Percentiles rank a stretch among this genome's conserved stretches.
Conservation (phyloP, 2,329 filamentous ascomycete genomes). For the Colletotrichum melonis region DNA sequence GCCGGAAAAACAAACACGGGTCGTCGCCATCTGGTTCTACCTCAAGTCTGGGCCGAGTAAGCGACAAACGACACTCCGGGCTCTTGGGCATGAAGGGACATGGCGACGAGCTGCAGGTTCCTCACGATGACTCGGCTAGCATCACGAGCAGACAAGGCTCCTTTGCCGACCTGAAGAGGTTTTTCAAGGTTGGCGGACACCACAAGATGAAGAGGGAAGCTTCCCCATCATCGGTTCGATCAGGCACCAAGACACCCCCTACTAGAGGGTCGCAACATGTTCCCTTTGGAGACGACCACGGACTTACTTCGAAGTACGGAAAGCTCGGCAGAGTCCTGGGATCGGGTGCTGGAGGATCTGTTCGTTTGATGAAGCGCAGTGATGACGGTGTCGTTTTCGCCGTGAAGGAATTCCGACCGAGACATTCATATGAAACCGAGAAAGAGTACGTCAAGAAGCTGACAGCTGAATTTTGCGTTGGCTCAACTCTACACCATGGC, state of each 20-base stretch:
- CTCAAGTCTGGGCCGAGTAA: constrained; percentile 58
- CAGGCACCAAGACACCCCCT: constrained; percentile 60
- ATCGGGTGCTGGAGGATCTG: constrained; percentile 93
- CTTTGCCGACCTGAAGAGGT: constrained; percentile 96
- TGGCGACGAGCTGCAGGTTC: constrained; percentile 56
- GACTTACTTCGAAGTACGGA: constrained; percentile 89
- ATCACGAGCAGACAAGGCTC: constrained; percentile 75
- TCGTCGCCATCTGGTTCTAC: constrained; percentile 68
- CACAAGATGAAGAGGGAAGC: constrained; percentile 76
- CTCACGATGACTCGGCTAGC: constrained; percentile 58
- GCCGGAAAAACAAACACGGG: constrained; percentile 72
- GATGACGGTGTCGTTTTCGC: constrained; percentile 95
- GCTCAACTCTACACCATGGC: constrained; percentile 94
- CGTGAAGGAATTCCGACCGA: constrained; percentile 94
- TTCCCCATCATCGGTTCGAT: constrained; percentile 69
- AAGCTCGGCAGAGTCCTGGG: constrained; percentile 95
- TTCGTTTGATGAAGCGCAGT: constrained; percentile 91
- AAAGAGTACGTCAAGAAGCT: constrained; percentile 98
- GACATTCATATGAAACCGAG: constrained; percentile 92
- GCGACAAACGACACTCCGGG: constrained; percentile 64
- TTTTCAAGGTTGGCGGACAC: constrained; percentile 84
- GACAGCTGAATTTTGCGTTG: constrained; percentile 97
- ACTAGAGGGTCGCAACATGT: constrained; percentile 66
- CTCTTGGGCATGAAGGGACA: constrained; percentile 53
- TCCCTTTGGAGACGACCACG: constrained; percentile 95